phyloP scores from a whole-genome alignment of 2,329 filamentous ascomycete species.

The Penicillium sp. region DNA sequence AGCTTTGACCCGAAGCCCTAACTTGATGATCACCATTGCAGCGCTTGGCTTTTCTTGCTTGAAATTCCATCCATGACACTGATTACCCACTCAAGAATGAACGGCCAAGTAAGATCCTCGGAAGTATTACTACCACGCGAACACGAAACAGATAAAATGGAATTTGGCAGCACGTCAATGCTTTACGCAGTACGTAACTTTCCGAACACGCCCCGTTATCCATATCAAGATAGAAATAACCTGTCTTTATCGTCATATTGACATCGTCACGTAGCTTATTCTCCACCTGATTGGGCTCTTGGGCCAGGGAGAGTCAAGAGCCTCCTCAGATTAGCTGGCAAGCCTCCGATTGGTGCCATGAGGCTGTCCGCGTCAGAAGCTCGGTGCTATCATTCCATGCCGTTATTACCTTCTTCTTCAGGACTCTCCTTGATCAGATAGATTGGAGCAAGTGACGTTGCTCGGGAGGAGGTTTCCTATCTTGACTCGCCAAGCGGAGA shows the following conservation, averaged over 20 bases:
- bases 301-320: neutral
- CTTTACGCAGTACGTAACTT: neutral
- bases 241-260: constrained; percentile 1
- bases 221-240: neutral
- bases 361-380: constrained; percentile 1
- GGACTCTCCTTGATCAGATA: neutral
- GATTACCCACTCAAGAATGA: neutral
- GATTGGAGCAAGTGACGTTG: constrained; percentile 6
- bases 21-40: neutral
- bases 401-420: neutral
- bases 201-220: neutral
- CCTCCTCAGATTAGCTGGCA: neutral
- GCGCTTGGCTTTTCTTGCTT: neutral
- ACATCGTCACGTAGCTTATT: neutral
- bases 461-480: neutral
- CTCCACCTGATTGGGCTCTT: neutral
- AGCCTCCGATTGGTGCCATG: constrained; percentile 7
- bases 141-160: neutral
- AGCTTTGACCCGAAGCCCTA: neutral
- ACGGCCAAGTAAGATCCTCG: neutral
- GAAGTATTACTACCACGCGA: neutral
- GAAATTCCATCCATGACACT: neutral
- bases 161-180: neutral
- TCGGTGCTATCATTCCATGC: constrained; percentile 6
- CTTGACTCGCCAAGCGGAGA: neutral